A percentile compares a stretch with the other conserved stretches of the same genome.
Evolutionary conservation across 1,284 basidiomycete genomes (phyloP).

Genomic region (Coniophora puteana): DNA sequence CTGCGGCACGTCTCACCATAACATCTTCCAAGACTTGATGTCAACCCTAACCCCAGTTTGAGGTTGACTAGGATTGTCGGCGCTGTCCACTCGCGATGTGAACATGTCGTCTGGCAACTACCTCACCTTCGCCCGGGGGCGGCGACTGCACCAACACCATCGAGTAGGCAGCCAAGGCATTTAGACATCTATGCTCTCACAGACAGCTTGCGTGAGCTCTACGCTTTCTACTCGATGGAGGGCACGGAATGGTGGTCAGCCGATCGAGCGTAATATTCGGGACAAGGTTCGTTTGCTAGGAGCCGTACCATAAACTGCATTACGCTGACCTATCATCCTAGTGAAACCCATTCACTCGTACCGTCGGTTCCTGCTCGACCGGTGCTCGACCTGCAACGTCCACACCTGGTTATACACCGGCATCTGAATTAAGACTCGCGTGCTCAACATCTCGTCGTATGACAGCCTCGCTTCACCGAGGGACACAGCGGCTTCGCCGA

Average conservation of each 20-base stretch:
- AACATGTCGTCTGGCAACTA: conserved; percentile 99
- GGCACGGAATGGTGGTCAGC: no score
- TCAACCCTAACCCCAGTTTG: no score
- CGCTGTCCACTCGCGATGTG: conserved; percentile 89
- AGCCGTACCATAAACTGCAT: no score
- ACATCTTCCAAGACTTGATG: conserved; percentile 44
- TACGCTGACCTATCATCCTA: conserved; percentile 94
- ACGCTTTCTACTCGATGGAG: no score
- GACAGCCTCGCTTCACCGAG: conserved; percentile 99
- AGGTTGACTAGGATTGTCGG: no score
- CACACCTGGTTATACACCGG: conserved; percentile 79
- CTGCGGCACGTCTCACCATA: conserved; percentile 42
- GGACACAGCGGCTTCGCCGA: conserved; percentile 92
- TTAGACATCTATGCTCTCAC: conserved; percentile 77
- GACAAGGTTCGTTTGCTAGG: conserved; percentile 95
- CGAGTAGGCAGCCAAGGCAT: conserved; percentile 76
- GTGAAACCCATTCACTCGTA: conserved; percentile 92
- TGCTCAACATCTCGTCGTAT: conserved; percentile 96
- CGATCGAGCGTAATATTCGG: conserved; percentile 88
- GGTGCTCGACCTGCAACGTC: conserved; percentile 82
- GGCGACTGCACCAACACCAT: conserved; percentile 95
- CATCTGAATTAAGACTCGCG: conserved; percentile 77
- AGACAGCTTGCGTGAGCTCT: conserved; percentile 83
- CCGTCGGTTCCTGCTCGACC: conserved; percentile 94
- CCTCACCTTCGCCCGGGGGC: conserved; percentile 93